These are phyloP conservation scores for Epichloe gansuensis DNA, from an alignment of 2,329 filamentous ascomycete species.

Conservation along the genomic window DNA sequence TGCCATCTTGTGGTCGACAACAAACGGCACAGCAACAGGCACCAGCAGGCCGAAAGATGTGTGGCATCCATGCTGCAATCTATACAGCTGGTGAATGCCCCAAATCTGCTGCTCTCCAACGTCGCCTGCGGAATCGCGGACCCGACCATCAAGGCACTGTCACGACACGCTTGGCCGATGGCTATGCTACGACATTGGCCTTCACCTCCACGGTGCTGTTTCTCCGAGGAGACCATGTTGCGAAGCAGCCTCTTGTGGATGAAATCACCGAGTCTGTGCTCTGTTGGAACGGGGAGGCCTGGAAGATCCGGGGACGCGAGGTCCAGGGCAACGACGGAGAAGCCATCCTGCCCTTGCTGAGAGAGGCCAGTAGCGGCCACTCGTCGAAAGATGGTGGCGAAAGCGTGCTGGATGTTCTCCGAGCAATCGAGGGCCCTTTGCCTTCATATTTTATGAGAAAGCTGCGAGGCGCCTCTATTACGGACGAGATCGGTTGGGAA, in stretches of 20 bases:
- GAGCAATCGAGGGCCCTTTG: constrained; percentile 66
- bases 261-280: constrained; percentile 48
- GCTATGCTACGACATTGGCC: constrained; percentile 32
- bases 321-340: constrained; percentile 72
- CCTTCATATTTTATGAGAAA: constrained; percentile 73
- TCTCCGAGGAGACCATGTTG: constrained; percentile 62
- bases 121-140: constrained; percentile 41
- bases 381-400: constrained; percentile 9
- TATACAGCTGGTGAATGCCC: constrained; percentile 20
- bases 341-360: constrained; percentile 50
- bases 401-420: constrained; percentile 38
- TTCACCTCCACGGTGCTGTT: constrained; percentile 83
- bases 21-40: too few species aligned
- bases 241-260: constrained; percentile 61
- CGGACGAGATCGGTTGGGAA: constrained; percentile 75
- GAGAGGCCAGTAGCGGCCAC: constrained; percentile 24
- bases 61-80: constrained; percentile 46
- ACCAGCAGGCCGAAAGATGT: constrained; percentile 31
- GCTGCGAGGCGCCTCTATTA: constrained; percentile 55
- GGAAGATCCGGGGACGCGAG: constrained; percentile 50
- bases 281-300: constrained; percentile 98
- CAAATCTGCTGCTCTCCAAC: constrained; percentile 25
- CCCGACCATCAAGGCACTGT: constrained; percentile 44
- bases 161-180: constrained; percentile 17
- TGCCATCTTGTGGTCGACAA: too few species aligned